Base-by-base conservation (phyloP, 306 rosid species). In the Sicyos baderoa region DNA sequence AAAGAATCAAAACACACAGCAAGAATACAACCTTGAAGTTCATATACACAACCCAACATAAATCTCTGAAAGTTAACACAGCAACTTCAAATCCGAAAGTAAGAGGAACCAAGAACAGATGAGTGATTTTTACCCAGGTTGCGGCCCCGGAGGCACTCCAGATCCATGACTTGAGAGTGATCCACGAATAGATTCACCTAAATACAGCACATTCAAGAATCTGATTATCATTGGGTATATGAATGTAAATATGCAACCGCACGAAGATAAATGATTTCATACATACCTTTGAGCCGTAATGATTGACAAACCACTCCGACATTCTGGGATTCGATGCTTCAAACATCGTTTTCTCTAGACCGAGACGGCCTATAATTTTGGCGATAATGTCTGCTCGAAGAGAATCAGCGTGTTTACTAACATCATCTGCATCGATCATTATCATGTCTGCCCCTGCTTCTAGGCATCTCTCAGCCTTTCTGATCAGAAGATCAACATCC, bases 401-500 rank as follows among this genome's bases (percentile, higher is more conserved):
- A 35, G 86, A 63, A 57, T 82, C 94, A 21, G 85, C 84, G 14
- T 83, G 82, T 67, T 80, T 80, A 68, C 83, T 79, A 56, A 93
- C 80, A 85, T 84, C 90, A 67, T 84, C 96, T 18, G 94, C 95
- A 56, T 86, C 97, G 2, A 86, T 86, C 95, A 88, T 78, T 79
- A 89, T 86, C 91, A 84, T 86, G 83, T 86, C 97, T n/a, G 98
- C 98, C 70, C 97, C 99, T 7, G 91, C 97, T 80, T 93, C 96
- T 72, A 93, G 79, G 77, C 99, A 93, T 78, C 97, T 85, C 87
- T 88, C 99, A 10, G 99, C 94, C 78, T 80, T 87, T 76, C 91
- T 84, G 83, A 88, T 79, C 85, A 93, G 61, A 44, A 90, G 88
- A 81, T 93, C 91, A 72, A 84, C 97, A 79, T 88, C 97, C 79